Evolutionary conservation across 192 early-diverging fungal genomes (phyloP).

Genomic region (Rhizophagus prolifer): DNA sequence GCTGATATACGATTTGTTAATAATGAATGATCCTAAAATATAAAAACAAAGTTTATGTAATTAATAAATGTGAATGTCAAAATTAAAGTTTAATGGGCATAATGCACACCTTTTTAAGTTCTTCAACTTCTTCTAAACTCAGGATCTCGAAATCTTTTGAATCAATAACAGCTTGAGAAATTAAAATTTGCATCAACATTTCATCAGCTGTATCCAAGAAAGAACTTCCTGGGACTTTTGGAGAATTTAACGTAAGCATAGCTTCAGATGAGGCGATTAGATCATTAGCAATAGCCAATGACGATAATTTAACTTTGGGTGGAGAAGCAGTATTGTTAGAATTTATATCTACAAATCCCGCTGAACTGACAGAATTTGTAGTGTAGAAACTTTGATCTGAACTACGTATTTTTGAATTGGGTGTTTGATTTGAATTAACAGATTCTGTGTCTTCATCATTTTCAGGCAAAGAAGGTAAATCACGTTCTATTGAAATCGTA

Average conservation of each 20-base stretch:
- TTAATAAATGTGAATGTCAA: background rate
- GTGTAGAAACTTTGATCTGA: background rate
- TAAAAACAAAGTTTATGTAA: background rate
- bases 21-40: conserved; percentile 48
- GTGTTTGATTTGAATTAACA: background rate
- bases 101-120: conserved; percentile 49
- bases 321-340: background rate
- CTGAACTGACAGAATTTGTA: background rate
- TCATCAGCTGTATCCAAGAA: conserved; percentile 36
- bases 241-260: conserved; percentile 1
- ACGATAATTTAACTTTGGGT: conserved; percentile 11
- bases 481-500: background rate
- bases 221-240: background rate
- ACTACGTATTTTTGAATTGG: background rate
- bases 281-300: conserved; percentile 22
- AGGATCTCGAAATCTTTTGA: conserved; percentile 53
- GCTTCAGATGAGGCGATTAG: conserved; percentile 21
- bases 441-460: background rate
- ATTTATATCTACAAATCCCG: background rate
- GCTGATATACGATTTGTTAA: conserved; percentile 49
- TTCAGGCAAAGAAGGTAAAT: background rate
- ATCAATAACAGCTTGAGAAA: conserved; percentile 57
- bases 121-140: conserved; percentile 52
- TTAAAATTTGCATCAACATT: conserved; percentile 46
- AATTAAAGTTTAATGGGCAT: background rate